Conservation (phyloP, 768 basidiomycete genomes). For the Leccinum rimulosum region DNA sequence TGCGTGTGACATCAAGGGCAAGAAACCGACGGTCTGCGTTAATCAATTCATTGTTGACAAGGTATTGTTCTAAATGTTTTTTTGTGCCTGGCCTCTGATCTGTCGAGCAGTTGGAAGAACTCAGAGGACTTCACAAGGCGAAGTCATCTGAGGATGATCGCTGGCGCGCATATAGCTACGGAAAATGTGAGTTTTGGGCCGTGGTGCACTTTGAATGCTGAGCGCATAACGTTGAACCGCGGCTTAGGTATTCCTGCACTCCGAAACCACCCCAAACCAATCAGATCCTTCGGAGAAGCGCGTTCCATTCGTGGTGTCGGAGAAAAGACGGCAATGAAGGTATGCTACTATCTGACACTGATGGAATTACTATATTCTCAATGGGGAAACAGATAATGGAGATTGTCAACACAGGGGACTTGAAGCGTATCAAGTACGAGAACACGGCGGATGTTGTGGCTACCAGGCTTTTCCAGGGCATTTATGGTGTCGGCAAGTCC, state of each 20-base stretch:
- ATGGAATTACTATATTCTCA: not conserved
- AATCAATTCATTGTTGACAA: conserved; percentile 79
- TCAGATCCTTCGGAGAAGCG: conserved; percentile 60
- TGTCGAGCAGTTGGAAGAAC: conserved; percentile 54
- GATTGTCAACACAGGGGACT: conserved; percentile 71
- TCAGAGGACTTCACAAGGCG: conserved; percentile 61
- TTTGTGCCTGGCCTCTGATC: not conserved
- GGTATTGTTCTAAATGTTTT: conserved; percentile 34
- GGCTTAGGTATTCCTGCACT: conserved; percentile 57
- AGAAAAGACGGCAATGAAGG: conserved; percentile 76
- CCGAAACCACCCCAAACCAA: conserved; percentile 52
- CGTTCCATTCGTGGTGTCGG: conserved; percentile 60
- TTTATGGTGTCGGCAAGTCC: conserved; percentile 81
- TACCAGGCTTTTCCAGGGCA: conserved; percentile 63
- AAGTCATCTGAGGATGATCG: conserved; percentile 59
- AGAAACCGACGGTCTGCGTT: conserved; percentile 36
- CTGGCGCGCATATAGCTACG: conserved; percentile 66
- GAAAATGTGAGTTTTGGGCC: conserved; percentile 49
- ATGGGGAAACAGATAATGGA: conserved; percentile 65
- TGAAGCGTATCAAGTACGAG: conserved; percentile 67
- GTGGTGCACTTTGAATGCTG: not conserved
- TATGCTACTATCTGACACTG: conserved; percentile 16
- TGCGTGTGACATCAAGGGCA: conserved; percentile 55
- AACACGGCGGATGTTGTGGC: conserved; percentile 59
- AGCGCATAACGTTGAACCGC: conserved; percentile 1